These are phyloP conservation scores for Zymoseptoria brevis DNA, from an alignment of 2,329 filamentous ascomycete species.

Conservation along the genomic window DNA sequence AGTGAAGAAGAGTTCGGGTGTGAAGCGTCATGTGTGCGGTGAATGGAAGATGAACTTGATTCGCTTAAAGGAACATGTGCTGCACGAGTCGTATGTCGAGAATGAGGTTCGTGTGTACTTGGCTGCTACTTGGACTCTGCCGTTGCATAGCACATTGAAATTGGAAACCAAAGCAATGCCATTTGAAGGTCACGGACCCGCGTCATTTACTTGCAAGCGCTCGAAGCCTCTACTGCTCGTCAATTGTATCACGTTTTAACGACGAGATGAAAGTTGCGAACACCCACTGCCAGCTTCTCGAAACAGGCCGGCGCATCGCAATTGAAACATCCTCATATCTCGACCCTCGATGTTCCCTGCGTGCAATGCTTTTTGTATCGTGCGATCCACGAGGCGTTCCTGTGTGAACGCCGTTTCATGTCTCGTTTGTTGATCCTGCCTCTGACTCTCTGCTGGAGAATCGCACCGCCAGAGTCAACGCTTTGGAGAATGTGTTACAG, in stretches of 20 bases:
- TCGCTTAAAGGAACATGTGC: background rate
- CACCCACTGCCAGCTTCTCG: background rate
- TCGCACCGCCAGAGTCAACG: background rate
- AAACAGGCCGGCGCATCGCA: background rate
- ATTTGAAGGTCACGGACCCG: no score
- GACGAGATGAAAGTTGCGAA: background rate
- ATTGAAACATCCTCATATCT: background rate
- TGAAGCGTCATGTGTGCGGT: background rate
- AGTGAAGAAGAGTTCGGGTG: conserved; percentile 5
- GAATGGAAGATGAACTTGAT: background rate
- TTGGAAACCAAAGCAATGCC: no score
- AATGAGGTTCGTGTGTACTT: no score
- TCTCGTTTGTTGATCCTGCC: background rate
- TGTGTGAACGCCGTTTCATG: background rate
- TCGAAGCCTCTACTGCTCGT: no score
- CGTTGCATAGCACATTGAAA: no score
- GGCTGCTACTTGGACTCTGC: no score
- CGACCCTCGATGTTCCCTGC: background rate
- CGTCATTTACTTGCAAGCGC: no score
- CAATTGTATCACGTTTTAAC: background rate
- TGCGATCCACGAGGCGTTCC: background rate
- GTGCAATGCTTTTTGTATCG: background rate
- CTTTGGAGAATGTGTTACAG: background rate
- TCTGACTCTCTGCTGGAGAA: background rate
- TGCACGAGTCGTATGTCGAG: background rate